Evolutionary conservation across 371 early-diverging fungal species (phyloP).

Genomic region (Vairimorpha ceranae): DNA sequence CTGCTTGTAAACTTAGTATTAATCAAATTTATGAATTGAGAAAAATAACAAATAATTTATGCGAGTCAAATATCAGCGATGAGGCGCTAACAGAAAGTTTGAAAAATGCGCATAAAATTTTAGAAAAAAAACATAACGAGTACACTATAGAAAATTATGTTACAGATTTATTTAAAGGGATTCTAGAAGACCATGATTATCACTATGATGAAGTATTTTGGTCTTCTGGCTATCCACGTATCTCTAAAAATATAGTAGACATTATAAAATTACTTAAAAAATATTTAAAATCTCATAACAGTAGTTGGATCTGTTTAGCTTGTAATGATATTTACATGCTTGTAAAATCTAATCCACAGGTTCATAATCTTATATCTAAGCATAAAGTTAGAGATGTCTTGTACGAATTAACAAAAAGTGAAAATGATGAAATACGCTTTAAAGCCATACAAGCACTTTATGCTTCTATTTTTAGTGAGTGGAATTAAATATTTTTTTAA

Average conservation of each 20-base stretch:
- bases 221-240: slow-evolving; percentile 36
- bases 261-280: slow-evolving; percentile 58
- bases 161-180: slow-evolving; percentile 54
- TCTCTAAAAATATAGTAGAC: slow-evolving; percentile 48
- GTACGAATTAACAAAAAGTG: slow-evolving; percentile 47
- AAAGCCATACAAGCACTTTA: slow-evolving; percentile 59
- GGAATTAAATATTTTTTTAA: slow-evolving; percentile 18
- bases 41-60: slow-evolving; percentile 3
- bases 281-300: slow-evolving; percentile 55
- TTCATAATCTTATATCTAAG: slow-evolving; percentile 39
- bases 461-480: slow-evolving; percentile 57
- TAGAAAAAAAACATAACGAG: neutral
- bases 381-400: slow-evolving; percentile 54
- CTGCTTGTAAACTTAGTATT: slow-evolving; percentile 13
- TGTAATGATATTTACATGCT: slow-evolving; percentile 60
- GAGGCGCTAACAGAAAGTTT: slow-evolving; percentile 6
- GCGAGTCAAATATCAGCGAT: slow-evolving; percentile 17
- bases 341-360: slow-evolving; percentile 51
- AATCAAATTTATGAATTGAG: slow-evolving; percentile 10
- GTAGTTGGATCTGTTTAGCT: slow-evolving; percentile 52
- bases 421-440: slow-evolving; percentile 59
- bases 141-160: slow-evolving; percentile 39
- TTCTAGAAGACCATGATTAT: slow-evolving; percentile 53
- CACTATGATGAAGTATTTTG: slow-evolving; percentile 59
- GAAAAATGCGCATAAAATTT: neutral